A percentile compares a stretch with the other conserved stretches of the same genome.
These are phyloP conservation scores for Rhinocladiella similis DNA, from an alignment of 2,329 filamentous ascomycete species.

Conservation along the genomic window DNA sequence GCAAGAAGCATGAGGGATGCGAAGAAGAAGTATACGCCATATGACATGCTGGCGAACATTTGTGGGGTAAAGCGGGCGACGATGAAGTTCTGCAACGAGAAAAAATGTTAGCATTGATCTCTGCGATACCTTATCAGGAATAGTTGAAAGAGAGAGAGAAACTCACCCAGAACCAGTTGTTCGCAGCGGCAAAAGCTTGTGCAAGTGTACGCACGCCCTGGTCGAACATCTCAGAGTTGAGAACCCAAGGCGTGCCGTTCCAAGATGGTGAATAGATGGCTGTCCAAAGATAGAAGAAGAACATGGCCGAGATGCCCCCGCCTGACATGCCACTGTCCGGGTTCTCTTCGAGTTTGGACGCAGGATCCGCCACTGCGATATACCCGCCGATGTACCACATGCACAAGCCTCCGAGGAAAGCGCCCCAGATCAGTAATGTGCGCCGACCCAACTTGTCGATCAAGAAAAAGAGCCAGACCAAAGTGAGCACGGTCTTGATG, in stretches of 20 bases:
- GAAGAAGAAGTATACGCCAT: slow-evolving; percentile 70
- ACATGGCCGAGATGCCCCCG: slow-evolving; percentile 50
- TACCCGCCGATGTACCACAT: slow-evolving; percentile 67
- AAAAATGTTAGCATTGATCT: not conserved
- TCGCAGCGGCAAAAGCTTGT: slow-evolving; percentile 69
- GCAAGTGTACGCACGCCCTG: slow-evolving; percentile 68
- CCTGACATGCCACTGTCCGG: slow-evolving; percentile 29
- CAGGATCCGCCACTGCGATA: slow-evolving; percentile 49
- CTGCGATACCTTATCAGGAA: slow-evolving; percentile 40
- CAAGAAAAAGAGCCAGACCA: slow-evolving; percentile 69
- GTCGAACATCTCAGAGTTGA: slow-evolving; percentile 66
- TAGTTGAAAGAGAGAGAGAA: slow-evolving; percentile 61
- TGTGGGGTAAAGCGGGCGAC: slow-evolving; percentile 35
- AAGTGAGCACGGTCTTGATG: slow-evolving; percentile 68
- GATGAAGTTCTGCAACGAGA: slow-evolving; percentile 16
- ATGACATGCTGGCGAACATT: slow-evolving; percentile 48
- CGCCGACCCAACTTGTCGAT: slow-evolving; percentile 66
- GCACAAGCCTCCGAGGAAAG: slow-evolving; percentile 60
- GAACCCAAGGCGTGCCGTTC: slow-evolving; percentile 75
- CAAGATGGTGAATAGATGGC: slow-evolving; percentile 70
- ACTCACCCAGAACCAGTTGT: slow-evolving; percentile 64
- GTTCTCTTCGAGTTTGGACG: slow-evolving; percentile 15
- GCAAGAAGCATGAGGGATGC: slow-evolving; percentile 62
- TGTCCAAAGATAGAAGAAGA: slow-evolving; percentile 74
- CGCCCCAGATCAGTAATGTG: slow-evolving; percentile 66